Conservation (phyloP, 139 green algal species). For the Monoraphidium neglectum region DNA sequence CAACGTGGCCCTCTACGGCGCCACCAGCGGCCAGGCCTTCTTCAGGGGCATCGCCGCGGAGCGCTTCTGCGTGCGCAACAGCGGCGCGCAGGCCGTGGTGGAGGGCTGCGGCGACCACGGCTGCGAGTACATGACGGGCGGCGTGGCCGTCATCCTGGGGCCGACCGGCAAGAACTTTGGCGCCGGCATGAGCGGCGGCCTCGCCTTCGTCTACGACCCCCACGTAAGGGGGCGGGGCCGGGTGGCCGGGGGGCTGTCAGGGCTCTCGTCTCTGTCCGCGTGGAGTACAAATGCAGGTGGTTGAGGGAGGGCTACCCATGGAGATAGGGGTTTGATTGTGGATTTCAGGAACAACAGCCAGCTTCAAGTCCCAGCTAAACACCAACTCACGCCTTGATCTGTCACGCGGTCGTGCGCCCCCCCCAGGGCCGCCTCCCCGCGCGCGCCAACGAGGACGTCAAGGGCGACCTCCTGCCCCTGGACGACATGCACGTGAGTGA, state of each 20-base stretch:
- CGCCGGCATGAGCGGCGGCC: constrained; percentile 97
- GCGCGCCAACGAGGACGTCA: constrained; percentile 64
- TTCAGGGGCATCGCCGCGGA: constrained; percentile 92
- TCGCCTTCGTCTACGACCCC: constrained; percentile 98
- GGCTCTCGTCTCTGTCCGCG: no score
- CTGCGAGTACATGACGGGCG: constrained; percentile 98
- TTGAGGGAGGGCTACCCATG: no score
- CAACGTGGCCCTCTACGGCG: constrained; percentile 96
- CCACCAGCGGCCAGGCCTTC: constrained; percentile 85
- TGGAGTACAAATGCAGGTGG: no score
- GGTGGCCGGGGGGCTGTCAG: no score
- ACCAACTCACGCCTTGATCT: no score
- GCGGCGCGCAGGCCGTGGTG: constrained; percentile 82
- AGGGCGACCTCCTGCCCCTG: constrained; percentile 17
- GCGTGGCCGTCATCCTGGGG: constrained; percentile 70
- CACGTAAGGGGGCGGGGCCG: no score
- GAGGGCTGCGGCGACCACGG: constrained; percentile 94
- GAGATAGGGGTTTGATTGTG: no score
- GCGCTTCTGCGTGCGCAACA: constrained; percentile 89
- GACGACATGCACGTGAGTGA: no score
- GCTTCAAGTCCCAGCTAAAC: no score
- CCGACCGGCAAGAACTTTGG: constrained; percentile 95
- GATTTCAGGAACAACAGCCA: no score
- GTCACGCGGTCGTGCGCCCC: no score
- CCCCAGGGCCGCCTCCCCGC: constrained; percentile 57